These are phyloP conservation scores for Silene conica DNA, from an alignment of 148 eudicot species.

Conservation along the genomic window DNA sequence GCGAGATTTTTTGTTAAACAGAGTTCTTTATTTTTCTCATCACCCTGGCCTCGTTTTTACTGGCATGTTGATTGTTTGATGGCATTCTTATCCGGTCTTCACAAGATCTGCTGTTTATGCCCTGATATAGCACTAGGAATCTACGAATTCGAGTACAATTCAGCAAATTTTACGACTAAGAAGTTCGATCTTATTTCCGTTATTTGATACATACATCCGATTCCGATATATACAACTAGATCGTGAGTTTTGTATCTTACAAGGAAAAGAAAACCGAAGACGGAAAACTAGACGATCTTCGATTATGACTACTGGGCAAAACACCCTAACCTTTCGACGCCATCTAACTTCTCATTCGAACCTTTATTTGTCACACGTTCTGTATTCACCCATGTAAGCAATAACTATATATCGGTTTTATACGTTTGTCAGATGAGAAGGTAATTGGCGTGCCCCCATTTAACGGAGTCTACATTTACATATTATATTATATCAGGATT, in stretches of 20 bases:
- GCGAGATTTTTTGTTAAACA: slow-evolving; percentile 20
- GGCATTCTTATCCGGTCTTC: background rate
- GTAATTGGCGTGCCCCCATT: background rate
- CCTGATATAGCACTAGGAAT: too few relatives aligned
- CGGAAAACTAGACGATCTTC: background rate
- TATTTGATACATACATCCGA: slow-evolving; percentile 3
- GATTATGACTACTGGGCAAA: background rate
- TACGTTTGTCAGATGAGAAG: background rate
- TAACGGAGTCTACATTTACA: too few relatives aligned
- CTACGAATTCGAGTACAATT: too few relatives aligned
- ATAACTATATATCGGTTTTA: too few relatives aligned
- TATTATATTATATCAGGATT: background rate
- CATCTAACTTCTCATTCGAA: too few relatives aligned
- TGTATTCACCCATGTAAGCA: too few relatives aligned
- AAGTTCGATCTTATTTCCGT: background rate
- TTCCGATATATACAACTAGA: background rate
- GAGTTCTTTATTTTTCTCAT: background rate
- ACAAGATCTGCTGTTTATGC: background rate
- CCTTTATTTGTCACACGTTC: too few relatives aligned
- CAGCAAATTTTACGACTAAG: too few relatives aligned
- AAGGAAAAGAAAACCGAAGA: background rate
- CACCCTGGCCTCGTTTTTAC: background rate
- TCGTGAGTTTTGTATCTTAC: background rate
- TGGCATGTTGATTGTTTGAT: background rate
- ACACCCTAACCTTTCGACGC: background rate